Evolutionary conservation across 768 basidiomycete species (phyloP), one percentile per base, ranked within the genome.

Genomic region (Rhizopogon salebrosus): DNA sequence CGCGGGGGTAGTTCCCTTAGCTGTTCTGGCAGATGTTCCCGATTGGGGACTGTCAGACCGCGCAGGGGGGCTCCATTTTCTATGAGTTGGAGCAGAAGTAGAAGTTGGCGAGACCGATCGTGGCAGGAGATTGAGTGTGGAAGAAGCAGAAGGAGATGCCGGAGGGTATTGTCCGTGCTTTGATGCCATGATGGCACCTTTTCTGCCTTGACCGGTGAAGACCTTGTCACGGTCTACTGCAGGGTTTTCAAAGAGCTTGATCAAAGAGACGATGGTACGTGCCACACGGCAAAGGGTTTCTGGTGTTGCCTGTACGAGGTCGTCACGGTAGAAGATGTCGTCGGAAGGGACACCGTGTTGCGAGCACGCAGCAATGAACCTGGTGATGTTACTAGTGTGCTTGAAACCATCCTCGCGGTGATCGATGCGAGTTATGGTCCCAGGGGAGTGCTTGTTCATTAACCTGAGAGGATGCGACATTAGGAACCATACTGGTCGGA

Each of bases 321-420:
- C 87, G 60, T 88, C 84, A 3, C 76, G 75, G 40, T 78, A 75
- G 63, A 91, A 89, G 39, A 88, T 67, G 53, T 85, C 85, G 51
- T 83, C 80, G 23, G 78, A 68, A 36, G 76, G 63, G 23, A 91
- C 69, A 3, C 85, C 87, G 58, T 84, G 80, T 37, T 81, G 79
- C 24, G 85, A 77, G 56, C 85, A 90, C 1, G 86, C 82, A 3
- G 87, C 85, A 29, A 91, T 75, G 63, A 92, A 93, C 66, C 82
- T 85, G 36, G 87, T 83, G 22, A 88, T 75, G 62, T 94, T 94
- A 35, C 80, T 78, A 3, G 80, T 79, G 53, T 83, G 79, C 61
- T 79, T 69, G 62, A 83, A 73, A 29, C 87, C 82, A 60, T 85
- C 83, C 67, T 86, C 83, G 20, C 82, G 78, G 55, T 79, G 65